Percentiles rank a stretch among this genome's conserved stretches.
phyloP scores from a whole-genome alignment of 495 filamentous ascomycete genomes.

The Platismatia glauca region DNA sequence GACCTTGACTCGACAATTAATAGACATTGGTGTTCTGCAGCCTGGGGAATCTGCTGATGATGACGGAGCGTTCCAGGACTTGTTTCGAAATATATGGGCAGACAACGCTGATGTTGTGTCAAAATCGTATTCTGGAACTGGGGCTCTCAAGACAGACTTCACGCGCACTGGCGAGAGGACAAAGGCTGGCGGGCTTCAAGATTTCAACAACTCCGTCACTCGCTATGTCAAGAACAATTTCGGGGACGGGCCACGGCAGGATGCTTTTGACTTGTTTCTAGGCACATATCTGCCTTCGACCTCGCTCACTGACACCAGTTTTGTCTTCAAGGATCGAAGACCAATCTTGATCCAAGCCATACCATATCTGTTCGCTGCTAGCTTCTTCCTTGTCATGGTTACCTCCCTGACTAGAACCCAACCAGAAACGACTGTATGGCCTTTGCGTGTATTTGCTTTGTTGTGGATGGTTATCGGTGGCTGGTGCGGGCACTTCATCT shows the following conservation, averaged over 20 bases:
- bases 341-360: constrained; percentile 81
- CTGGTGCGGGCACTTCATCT: constrained; percentile 67
- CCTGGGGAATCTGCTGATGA: constrained; percentile 60
- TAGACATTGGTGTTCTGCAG: constrained; percentile 66
- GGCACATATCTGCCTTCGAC: constrained; percentile 69
- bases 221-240: constrained; percentile 90
- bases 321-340: constrained; percentile 76
- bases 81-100: constrained; percentile 95
- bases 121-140: constrained; percentile 85
- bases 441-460: constrained; percentile 66
- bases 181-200: constrained; percentile 68
- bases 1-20: constrained; percentile 77
- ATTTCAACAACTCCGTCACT: constrained; percentile 71
- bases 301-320: constrained; percentile 50
- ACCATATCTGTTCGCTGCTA: constrained; percentile 81
- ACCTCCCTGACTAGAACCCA: constrained; percentile 58
- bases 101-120: constrained; percentile 96
- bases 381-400: constrained; percentile 79
- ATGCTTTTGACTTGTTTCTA: constrained; percentile 89
- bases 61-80: constrained; percentile 67
- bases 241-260: constrained; percentile 81
- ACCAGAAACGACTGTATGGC: constrained; percentile 63
- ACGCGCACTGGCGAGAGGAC: constrained; percentile 85
- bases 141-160: constrained; percentile 92
- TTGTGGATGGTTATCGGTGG: constrained; percentile 60